These are phyloP conservation scores for Epichloe uncinata DNA, from an alignment of 2,329 filamentous ascomycete genomes.

Conservation along the genomic window DNA sequence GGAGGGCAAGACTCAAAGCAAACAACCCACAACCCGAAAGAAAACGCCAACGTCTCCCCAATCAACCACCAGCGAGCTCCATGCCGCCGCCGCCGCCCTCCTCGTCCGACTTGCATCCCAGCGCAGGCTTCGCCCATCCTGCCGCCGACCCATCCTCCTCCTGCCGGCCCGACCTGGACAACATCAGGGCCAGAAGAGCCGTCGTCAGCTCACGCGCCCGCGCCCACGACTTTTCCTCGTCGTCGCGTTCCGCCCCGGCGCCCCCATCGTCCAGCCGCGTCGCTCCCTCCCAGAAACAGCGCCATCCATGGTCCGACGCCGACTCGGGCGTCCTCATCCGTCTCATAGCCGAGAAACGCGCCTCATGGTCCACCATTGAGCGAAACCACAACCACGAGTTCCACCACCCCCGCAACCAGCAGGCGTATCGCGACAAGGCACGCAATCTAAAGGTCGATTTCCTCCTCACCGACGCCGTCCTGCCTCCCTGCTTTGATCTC, in stretches of 20 bases:
- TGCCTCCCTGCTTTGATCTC: slow-evolving; percentile 36
- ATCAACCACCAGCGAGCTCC: slow-evolving; percentile 9
- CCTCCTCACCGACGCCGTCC: slow-evolving; percentile 27
- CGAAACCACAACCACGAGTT: slow-evolving; percentile 21
- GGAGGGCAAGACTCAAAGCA: slow-evolving; percentile 8
- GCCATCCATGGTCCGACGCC: slow-evolving; percentile 27
- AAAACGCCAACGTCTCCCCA: not conserved
- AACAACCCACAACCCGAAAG: not conserved
- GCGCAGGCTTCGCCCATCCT: not conserved
- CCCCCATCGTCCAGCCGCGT: not conserved
- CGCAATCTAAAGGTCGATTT: slow-evolving; percentile 41
- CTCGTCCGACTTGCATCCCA: slow-evolving; percentile 6
- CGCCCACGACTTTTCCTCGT: not conserved
- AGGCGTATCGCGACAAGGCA: slow-evolving; percentile 45
- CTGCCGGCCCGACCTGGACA: not conserved
- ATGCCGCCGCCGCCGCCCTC: slow-evolving; percentile 6
- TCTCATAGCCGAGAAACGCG: slow-evolving; percentile 21
- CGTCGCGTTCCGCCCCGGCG: not conserved
- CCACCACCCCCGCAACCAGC: slow-evolving; percentile 34
- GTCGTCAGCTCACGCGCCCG: not conserved
- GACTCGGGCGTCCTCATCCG: slow-evolving; percentile 30
- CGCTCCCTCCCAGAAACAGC: slow-evolving; percentile 10
- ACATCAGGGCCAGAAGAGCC: not conserved
- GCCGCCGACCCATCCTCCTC: not conserved
- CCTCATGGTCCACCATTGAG: slow-evolving; percentile 21